These are phyloP conservation scores for Pythium guiyangense DNA, from an alignment of 352 stramenopile genomes.

Conservation along the genomic window DNA sequence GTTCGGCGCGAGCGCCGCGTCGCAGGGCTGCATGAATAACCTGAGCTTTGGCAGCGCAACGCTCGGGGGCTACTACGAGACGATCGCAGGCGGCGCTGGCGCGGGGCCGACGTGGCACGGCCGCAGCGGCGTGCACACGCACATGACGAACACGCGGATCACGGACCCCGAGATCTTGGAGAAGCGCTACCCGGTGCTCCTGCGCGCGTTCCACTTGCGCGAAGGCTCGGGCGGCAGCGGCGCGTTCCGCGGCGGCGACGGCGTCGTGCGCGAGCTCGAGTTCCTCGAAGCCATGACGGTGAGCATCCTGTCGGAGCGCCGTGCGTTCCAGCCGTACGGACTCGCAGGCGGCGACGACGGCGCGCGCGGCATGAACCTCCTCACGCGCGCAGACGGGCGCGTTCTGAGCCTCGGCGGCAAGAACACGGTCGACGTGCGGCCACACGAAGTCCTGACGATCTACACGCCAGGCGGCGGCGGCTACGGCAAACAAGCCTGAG, in stretches of 20 bases:
- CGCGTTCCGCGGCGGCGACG: slow-evolving; percentile 91
- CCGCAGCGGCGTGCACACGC: slow-evolving; percentile 96
- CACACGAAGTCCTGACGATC: slow-evolving; percentile 94
- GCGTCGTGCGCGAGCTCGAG: slow-evolving; percentile 95
- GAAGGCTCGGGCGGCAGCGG: slow-evolving; percentile 89
- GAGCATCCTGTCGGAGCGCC: slow-evolving; percentile 96
- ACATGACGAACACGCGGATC: slow-evolving; percentile 99
- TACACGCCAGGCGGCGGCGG: slow-evolving; percentile 95
- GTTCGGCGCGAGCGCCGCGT: slow-evolving; percentile 95
- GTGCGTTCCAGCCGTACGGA: slow-evolving; percentile 94
- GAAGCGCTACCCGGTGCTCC: slow-evolving; percentile 91
- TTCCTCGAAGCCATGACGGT: slow-evolving; percentile 94
- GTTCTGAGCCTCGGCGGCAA: slow-evolving; percentile 88
- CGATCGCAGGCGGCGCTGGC: slow-evolving; percentile 96
- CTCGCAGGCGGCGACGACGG: slow-evolving; percentile 90
- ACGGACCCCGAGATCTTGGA: slow-evolving; percentile 99
- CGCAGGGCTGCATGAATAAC: slow-evolving; percentile 99
- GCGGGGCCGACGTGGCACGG: slow-evolving; percentile 96
- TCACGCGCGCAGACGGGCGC: slow-evolving; percentile 67
- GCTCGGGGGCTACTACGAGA: slow-evolving; percentile 98
- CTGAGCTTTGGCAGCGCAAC: slow-evolving; percentile 96
- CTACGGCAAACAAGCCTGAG: slow-evolving; percentile 87
- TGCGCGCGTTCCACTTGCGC: slow-evolving; percentile 84
- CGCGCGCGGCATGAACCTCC: slow-evolving; percentile 91
- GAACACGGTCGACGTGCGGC: slow-evolving; percentile 91